A percentile compares a stretch with the other conserved stretches of the same genome.
Conservation (phyloP, 2,329 filamentous ascomycete species). For the Sordariomycetes sp. region DNA sequence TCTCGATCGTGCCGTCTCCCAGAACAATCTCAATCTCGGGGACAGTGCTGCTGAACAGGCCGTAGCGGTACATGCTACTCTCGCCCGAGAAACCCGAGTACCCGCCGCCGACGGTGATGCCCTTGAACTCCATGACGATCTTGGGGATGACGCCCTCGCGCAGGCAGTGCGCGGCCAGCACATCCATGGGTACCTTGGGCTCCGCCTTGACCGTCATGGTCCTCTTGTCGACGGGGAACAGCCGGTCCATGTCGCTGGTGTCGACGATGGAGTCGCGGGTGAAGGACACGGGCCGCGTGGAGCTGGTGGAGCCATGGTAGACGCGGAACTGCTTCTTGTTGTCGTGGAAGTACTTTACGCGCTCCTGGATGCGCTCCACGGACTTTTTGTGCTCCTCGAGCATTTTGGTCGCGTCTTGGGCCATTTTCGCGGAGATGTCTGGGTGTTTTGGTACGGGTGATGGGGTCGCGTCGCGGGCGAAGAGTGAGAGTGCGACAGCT, state of each 20-base stretch:
- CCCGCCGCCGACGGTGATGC: conserved; percentile 57
- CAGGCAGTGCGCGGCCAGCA: conserved; percentile 43
- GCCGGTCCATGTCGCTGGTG: conserved; percentile 48
- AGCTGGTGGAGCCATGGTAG: conserved; percentile 66
- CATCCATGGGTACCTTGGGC: conserved; percentile 58
- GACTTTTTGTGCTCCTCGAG: conserved; percentile 22
- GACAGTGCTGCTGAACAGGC: conserved; percentile 50
- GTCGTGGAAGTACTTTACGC: conserved; percentile 28
- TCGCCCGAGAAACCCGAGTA: conserved; percentile 56
- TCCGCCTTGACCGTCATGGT: conserved; percentile 47
- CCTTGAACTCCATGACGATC: conserved; percentile 59
- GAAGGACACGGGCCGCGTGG: conserved; percentile 47
- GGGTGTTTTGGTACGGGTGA: not conserved
- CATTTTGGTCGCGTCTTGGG: not conserved
- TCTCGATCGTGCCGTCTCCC: conserved; percentile 42
- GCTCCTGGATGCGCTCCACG: conserved; percentile 25
- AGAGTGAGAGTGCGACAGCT: not conserved
- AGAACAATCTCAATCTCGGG: conserved; percentile 54
- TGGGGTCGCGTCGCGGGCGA: not conserved
- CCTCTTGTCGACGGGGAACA: conserved; percentile 44
- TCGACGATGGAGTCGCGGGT: conserved; percentile 45
- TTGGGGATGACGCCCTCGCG: conserved; percentile 43
- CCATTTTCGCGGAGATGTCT: not conserved
- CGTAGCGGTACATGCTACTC: conserved; percentile 54
- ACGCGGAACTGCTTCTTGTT: conserved; percentile 50